phyloP scores from a whole-genome alignment of 2,329 filamentous ascomycete genomes.

The Cytospora paraplurivora region DNA sequence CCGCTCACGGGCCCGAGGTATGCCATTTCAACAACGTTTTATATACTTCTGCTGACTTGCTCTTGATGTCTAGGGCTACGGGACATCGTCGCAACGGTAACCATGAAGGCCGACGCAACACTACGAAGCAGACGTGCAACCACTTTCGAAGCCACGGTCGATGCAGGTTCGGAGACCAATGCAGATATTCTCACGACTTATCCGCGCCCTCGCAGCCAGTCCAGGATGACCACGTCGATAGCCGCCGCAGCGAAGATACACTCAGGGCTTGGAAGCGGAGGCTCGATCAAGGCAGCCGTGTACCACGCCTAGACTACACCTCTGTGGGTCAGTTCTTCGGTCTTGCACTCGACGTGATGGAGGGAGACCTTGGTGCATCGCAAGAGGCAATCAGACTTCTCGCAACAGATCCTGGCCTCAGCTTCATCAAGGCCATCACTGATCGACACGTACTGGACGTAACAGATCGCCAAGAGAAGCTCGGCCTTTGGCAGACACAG shows the following conservation, averaged over 20 bases:
- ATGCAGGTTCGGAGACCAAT: not conserved
- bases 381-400: slow-evolving; percentile 34
- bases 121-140: not conserved
- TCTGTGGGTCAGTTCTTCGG: slow-evolving; percentile 34
- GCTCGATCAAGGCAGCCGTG: not conserved
- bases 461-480: not conserved
- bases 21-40: not conserved
- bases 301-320: not conserved
- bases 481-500: slow-evolving; percentile 22
- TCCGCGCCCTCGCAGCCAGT: not conserved
- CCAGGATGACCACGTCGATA: not conserved
- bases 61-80: not conserved
- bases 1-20: not conserved
- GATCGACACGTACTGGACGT: not conserved
- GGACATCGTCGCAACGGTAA: not conserved
- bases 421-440: slow-evolving; percentile 17
- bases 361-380: slow-evolving; percentile 36
- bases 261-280: slow-evolving; percentile 16
- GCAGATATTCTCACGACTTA: slow-evolving; percentile 1
- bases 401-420: slow-evolving; percentile 26
- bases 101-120: not conserved
- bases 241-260: not conserved
- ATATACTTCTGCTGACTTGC: not conserved
- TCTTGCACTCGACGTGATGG: slow-evolving; percentile 37
- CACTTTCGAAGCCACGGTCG: not conserved